These are phyloP conservation scores for Iris pallida DNA, from an alignment of 116 monocot genomes.

Conservation along the genomic window DNA sequence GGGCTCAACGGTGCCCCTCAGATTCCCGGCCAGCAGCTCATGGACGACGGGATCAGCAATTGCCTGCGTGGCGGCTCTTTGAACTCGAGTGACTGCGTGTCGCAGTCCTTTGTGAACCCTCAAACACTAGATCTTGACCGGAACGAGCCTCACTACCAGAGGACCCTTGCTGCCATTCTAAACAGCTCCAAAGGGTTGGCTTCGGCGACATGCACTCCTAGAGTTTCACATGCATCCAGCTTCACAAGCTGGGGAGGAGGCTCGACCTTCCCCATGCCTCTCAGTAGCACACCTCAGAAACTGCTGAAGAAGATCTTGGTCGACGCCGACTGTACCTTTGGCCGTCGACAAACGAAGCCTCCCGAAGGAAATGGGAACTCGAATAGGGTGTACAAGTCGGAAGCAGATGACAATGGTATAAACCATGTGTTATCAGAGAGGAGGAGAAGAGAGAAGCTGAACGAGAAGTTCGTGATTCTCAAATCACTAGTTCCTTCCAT, in stretches of 20 bases:
- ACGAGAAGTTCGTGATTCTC: conserved; percentile 71
- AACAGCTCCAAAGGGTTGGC: conserved; percentile 12
- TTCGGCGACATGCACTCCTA: neutral
- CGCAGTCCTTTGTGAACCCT: conserved; percentile 6
- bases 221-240: conserved; percentile 26
- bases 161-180: conserved; percentile 37
- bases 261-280: neutral
- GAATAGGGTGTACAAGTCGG: conserved; percentile 21
- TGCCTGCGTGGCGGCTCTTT: conserved; percentile 10
- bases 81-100: neutral
- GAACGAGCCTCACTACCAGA: conserved; percentile 41
- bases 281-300: conserved; percentile 28
- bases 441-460: conserved; percentile 67
- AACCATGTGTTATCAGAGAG: conserved; percentile 52
- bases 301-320: conserved; percentile 61
- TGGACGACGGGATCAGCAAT: conserved; percentile 40
- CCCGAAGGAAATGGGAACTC: conserved; percentile 17
- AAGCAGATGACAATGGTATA: conserved; percentile 31
- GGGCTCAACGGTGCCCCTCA: conserved; percentile 16
- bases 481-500: conserved; percentile 66
- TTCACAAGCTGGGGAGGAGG: conserved; percentile 43
- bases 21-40: conserved; percentile 13
- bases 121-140: conserved; percentile 30
- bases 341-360: neutral
- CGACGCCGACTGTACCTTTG: conserved; percentile 25